phyloP scores from a whole-genome alignment of 371 early-diverging fungal genomes.

The Blyttiomyces sp. region DNA sequence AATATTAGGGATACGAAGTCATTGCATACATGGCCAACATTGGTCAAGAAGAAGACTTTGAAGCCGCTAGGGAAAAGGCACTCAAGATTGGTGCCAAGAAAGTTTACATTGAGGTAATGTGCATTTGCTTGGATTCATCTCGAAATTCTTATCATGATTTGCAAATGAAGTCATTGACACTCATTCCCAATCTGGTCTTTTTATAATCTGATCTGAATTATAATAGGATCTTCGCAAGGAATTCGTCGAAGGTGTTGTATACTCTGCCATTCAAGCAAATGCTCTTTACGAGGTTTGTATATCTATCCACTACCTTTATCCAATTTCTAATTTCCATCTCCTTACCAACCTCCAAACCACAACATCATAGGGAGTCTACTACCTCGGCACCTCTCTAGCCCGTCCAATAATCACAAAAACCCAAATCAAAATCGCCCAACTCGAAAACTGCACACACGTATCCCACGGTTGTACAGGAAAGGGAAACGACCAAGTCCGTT shows the following conservation, averaged over 20 bases:
- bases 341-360: neutral
- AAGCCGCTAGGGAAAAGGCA: constrained; percentile 88
- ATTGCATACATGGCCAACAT: constrained; percentile 96
- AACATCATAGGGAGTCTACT: constrained; percentile 64
- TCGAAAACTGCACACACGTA: constrained; percentile 88
- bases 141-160: too few relatives aligned
- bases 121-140: neutral
- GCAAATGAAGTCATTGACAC: constrained; percentile 3
- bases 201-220: too few relatives aligned
- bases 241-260: constrained; percentile 90
- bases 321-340: neutral
- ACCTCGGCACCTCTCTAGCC: constrained; percentile 94
- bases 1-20: constrained; percentile 86
- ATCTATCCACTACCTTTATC: neutral
- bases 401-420: constrained; percentile 92
- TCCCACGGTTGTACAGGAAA: constrained; percentile 98
- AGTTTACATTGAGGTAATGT: constrained; percentile 85
- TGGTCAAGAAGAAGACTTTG: constrained; percentile 98
- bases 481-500: constrained; percentile 98
- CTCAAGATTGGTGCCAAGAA: constrained; percentile 87
- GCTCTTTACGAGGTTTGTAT: constrained; percentile 78
- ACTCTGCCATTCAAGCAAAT: constrained; percentile 92
- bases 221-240: constrained; percentile 79
- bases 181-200: too few relatives aligned
- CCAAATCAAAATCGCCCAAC: constrained; percentile 89